phyloP scores from a whole-genome alignment of 225 moss, liverwort and hornwort genomes.

The Pleurozium schreberi region DNA sequence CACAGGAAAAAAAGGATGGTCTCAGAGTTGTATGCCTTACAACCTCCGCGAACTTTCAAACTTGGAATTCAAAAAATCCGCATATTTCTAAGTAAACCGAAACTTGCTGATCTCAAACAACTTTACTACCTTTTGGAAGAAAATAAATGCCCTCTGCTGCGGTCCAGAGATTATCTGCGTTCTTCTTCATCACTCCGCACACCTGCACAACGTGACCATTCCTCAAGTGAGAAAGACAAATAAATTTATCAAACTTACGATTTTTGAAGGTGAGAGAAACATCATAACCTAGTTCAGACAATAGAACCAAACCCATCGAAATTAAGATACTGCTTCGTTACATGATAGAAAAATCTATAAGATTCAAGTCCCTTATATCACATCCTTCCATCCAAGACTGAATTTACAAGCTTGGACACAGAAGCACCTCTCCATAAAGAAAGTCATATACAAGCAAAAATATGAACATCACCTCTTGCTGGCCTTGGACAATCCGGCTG shows the following conservation, averaged over 20 bases:
- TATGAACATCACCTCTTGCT: constrained; percentile 68
- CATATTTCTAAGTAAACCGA: not conserved
- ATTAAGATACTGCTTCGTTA: not conserved
- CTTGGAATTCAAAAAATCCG: not conserved
- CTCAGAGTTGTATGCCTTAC: not conserved
- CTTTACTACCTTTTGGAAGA: constrained; percentile 30
- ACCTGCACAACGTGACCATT: constrained; percentile 45
- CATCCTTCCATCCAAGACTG: not conserved
- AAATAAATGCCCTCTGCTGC: constrained; percentile 92
- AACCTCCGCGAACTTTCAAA: not conserved
- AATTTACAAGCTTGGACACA: not conserved
- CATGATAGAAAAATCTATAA: not conserved
- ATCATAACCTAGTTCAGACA: not conserved
- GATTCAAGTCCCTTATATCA: not conserved
- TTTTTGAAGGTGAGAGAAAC: not conserved
- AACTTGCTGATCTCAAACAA: constrained; percentile 12
- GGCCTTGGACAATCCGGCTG: constrained; percentile 83
- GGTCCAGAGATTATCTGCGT: constrained; percentile 65
- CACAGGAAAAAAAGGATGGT: not conserved
- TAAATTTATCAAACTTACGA: not conserved
- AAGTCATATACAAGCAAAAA: not conserved
- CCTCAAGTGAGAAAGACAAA: not conserved
- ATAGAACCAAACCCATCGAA: not conserved
- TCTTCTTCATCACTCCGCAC: constrained; percentile 73
- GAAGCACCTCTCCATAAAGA: not conserved